Evolutionary conservation across 1,284 basidiomycete species (phyloP).

Genomic region (Puccinia hordei): DNA sequence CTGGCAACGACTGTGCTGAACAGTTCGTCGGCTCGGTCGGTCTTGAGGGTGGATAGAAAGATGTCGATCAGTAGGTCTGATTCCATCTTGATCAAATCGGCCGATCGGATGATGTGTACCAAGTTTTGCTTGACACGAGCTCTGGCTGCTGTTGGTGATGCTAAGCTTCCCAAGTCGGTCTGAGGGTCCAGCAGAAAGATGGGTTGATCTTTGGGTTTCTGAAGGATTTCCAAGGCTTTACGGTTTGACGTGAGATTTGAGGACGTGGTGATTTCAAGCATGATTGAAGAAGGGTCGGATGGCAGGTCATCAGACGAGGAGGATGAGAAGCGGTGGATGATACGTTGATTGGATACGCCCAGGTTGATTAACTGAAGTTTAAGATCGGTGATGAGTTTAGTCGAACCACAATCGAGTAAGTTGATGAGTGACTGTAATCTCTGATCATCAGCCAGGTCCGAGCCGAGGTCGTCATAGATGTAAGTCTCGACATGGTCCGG

Average conservation of each 20-base stretch:
- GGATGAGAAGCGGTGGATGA: constrained; percentile 9
- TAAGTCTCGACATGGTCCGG: constrained; percentile 16
- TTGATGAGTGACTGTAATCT: not conserved
- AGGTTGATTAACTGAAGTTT: not conserved
- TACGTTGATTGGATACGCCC: constrained; percentile 9
- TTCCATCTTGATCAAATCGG: not conserved
- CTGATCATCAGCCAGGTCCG: too few species aligned
- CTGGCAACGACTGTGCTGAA: constrained; percentile 87
- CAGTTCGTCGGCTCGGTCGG: constrained; percentile 88
- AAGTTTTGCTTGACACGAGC: not conserved
- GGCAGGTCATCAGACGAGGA: too few species aligned
- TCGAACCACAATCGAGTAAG: constrained; percentile 6
- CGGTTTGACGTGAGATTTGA: not conserved
- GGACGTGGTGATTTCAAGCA: not conserved
- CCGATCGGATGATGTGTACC: constrained; percentile 13
- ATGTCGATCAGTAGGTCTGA: constrained; percentile 55
- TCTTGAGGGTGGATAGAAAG: constrained; percentile 77
- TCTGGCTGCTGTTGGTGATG: not conserved
- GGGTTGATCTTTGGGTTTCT: not conserved
- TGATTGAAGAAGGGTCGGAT: not conserved
- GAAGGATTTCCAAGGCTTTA: too few species aligned
- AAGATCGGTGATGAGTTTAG: constrained; percentile 34
- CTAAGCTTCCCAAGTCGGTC: not conserved
- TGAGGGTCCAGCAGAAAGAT: constrained; percentile 30
- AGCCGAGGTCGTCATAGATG: constrained; percentile 16